phyloP scores from a whole-genome alignment of 2,329 filamentous ascomycete genomes.

The Apiospora koreana region DNA sequence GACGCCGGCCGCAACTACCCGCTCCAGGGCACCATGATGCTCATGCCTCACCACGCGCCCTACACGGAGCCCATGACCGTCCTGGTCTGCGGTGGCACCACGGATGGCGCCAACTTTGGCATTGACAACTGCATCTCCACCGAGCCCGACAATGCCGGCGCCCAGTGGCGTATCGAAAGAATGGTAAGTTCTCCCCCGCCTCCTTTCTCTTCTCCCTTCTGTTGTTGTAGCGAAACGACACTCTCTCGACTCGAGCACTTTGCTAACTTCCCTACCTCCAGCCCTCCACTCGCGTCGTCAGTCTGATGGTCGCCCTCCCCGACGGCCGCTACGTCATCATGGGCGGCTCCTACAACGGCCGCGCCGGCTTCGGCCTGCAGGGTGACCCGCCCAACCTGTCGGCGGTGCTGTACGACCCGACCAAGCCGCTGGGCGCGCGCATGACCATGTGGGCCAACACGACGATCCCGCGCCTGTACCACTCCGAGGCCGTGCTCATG shows the following conservation, averaged over 20 bases:
- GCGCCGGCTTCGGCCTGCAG: slow-evolving; percentile 55
- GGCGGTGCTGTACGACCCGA: slow-evolving; percentile 55
- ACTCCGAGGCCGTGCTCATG: slow-evolving; percentile 55
- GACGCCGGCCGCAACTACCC: slow-evolving; percentile 57
- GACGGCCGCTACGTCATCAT: slow-evolving; percentile 58
- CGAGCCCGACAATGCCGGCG: slow-evolving; percentile 47
- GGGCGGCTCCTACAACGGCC: slow-evolving; percentile 52
- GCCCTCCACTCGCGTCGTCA: slow-evolving; percentile 54
- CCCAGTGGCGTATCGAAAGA: slow-evolving; percentile 57
- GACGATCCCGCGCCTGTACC: slow-evolving; percentile 56
- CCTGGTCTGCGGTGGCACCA: slow-evolving; percentile 58
- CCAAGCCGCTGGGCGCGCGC: slow-evolving; percentile 45
- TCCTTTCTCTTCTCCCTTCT: too few species aligned
- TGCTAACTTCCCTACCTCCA: neutral
- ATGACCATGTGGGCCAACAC: slow-evolving; percentile 58
- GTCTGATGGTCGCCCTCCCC: slow-evolving; percentile 55
- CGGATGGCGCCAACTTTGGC: slow-evolving; percentile 46
- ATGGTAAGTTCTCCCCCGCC: slow-evolving; percentile 38
- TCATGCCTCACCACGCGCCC: slow-evolving; percentile 56
- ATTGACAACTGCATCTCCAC: slow-evolving; percentile 62
- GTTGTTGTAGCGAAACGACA: too few species aligned
- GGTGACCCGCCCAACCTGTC: slow-evolving; percentile 44
- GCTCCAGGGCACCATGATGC: slow-evolving; percentile 54
- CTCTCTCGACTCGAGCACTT: neutral
- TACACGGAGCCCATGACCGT: slow-evolving; percentile 49